Evolutionary conservation across 2,329 filamentous ascomycete species (phyloP).

Genomic region (Diaporthe sp.): DNA sequence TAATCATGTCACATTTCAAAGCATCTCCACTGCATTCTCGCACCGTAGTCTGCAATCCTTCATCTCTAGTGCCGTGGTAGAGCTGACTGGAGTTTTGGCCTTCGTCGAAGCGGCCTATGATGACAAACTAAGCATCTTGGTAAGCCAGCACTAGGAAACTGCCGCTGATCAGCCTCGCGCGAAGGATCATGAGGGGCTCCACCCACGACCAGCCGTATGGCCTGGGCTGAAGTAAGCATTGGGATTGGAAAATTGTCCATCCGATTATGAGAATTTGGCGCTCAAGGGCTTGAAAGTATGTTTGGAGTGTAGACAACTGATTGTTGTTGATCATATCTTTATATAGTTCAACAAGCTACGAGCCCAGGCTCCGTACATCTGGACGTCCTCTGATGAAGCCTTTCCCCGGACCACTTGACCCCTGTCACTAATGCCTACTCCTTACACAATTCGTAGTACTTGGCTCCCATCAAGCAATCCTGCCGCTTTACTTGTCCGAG

Average conservation of each 20-base stretch:
- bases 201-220: not conserved
- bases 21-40: not conserved
- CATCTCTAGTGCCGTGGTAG: not conserved
- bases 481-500: too few species aligned
- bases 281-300: not conserved
- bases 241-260: not conserved
- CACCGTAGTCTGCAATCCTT: not conserved
- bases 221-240: not conserved
- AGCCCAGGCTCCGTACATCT: not conserved
- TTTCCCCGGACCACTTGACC: not conserved
- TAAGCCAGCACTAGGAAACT: not conserved
- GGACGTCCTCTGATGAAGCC: not conserved
- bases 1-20: not conserved
- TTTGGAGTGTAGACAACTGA: not conserved
- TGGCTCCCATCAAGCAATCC: too few species aligned
- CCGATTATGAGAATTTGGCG: not conserved
- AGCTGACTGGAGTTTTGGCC: not conserved
- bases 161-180: not conserved
- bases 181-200: not conserved
- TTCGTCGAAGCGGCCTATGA: not conserved
- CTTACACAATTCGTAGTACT: not conserved
- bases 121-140: conserved; percentile 8
- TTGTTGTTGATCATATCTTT: not conserved
- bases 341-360: not conserved
- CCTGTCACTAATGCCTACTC: not conserved